Base-by-base conservation (phyloP, 1,284 basidiomycete genomes). In the Apiotrichum mycotoxinovorans region DNA sequence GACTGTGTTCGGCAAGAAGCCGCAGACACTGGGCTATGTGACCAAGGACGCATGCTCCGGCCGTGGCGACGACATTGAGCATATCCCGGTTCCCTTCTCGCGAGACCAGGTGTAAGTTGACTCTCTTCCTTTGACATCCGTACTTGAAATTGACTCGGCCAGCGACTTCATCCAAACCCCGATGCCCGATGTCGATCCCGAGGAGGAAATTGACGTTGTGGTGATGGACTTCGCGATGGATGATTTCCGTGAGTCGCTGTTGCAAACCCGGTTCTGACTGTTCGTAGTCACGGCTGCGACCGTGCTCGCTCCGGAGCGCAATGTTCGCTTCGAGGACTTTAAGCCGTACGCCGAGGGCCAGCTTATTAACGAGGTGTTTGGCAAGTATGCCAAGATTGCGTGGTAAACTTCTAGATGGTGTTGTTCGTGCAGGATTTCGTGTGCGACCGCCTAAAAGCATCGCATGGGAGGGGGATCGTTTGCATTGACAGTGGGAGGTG, bases 141-240 rank as follows among this genome's bases (percentile, higher is more conserved):
- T 1, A n/a, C 20, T 38, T 54, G 22, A 54, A 8, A 34, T 34
- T 9, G 48, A 14, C 1, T 25, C 23, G 8, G 8, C 14, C 49
- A 75, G 73, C 17, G 75, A 75, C 51, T 78, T 76, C 48, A 64
- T 75, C 33, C 54, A 61, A 22, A 67, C 72, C 4, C 66, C 70
- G 0, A 67, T 74, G 54, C 72, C 71, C 2, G 65, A 64, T n/a
- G 64, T 73, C 1, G 42, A 56, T 9, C 65, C 67, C 34, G 69
- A 71, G 35, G 67, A 71, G 42, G 49, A 57, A 12, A 66, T 78
- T 27, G 73, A 74, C 52, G 73, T 75, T 1, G 70, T 75, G 4
- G 66, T 69, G 23, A 74, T 76, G 75, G 73, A 75, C 57, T 78
- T 76, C 60, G 67, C 72, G 5, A 57, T 76, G 51, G 71, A 72